These are phyloP conservation scores for Phoma sp. DNA, from an alignment of 2,329 filamentous ascomycete genomes.

Conservation along the genomic window DNA sequence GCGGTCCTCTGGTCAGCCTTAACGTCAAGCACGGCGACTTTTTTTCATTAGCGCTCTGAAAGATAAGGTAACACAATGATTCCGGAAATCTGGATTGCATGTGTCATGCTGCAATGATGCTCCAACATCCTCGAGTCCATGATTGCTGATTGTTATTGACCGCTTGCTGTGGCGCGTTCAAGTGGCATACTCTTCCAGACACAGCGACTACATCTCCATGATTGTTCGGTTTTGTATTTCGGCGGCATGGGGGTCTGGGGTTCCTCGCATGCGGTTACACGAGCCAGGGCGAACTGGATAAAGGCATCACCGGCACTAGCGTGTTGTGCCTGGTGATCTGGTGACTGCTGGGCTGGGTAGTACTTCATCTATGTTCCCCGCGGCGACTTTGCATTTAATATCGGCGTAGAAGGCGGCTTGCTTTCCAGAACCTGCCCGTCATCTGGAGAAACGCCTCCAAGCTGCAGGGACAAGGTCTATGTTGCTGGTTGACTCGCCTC, in stretches of 20 bases:
- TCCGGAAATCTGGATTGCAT: not conserved
- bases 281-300: constrained; percentile 8
- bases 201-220: not conserved
- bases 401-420: constrained; percentile 30
- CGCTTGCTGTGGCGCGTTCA: not conserved
- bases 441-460: not conserved
- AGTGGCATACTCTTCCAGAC: not conserved
- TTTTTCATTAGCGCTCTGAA: constrained; percentile 2
- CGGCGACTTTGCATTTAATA: constrained; percentile 37
- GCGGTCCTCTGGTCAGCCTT: constrained; percentile 7
- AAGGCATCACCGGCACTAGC: constrained; percentile 10
- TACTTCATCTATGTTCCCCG: constrained; percentile 48
- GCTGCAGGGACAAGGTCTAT: constrained; percentile 2
- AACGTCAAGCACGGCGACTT: constrained; percentile 6
- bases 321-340: constrained; percentile 22
- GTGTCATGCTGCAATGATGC: not conserved
- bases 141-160: not conserved
- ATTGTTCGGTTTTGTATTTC: constrained; percentile 1
- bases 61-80: constrained; percentile 6
- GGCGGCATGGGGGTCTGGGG: constrained; percentile 3
- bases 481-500: not conserved
- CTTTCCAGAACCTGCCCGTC: constrained; percentile 28
- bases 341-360: constrained; percentile 36
- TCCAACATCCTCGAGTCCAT: not conserved
- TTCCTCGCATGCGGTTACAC: constrained; percentile 9